Percentiles rank a stretch among this genome's conserved stretches.
Evolutionary conservation across 345 rosid genomes (phyloP).

Genomic region (Cochlearia excelsa): DNA sequence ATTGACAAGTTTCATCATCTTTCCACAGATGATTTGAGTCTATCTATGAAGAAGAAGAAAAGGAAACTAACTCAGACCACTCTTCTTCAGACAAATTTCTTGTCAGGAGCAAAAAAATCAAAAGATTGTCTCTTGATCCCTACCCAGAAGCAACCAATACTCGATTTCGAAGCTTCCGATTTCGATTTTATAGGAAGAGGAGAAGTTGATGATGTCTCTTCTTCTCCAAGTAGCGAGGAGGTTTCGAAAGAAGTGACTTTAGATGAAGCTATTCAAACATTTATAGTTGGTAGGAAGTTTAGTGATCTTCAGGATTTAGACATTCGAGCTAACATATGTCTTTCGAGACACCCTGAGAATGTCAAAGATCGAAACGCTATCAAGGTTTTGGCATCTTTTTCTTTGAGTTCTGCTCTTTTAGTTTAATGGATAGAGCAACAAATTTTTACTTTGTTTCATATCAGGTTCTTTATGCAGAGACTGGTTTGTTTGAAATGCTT

Average conservation of each 20-base stretch:
- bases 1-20: background rate
- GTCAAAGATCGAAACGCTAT: slow-evolving; percentile 72
- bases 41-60: slow-evolving; percentile 54
- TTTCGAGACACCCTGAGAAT: slow-evolving; percentile 71
- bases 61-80: slow-evolving; percentile 79
- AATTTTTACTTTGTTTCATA: slow-evolving; percentile 4
- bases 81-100: slow-evolving; percentile 58
- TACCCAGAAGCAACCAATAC: slow-evolving; percentile 9
- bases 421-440: background rate
- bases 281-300: slow-evolving; percentile 83
- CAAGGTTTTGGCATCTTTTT: slow-evolving; percentile 44
- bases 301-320: slow-evolving; percentile 54
- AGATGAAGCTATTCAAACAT: slow-evolving; percentile 54
- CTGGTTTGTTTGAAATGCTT: slow-evolving; percentile 46
- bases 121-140: background rate
- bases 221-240: slow-evolving; percentile 31
- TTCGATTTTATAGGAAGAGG: slow-evolving; percentile 16
- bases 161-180: slow-evolving; percentile 16
- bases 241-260: slow-evolving; percentile 4
- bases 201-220: slow-evolving; percentile 24
- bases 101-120: slow-evolving; percentile 36
- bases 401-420: background rate
- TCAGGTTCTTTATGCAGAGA: slow-evolving; percentile 65
- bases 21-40: slow-evolving; percentile 47
- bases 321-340: slow-evolving; percentile 46